A percentile compares a stretch with the other conserved stretches of the same genome.
phyloP scores from a whole-genome alignment of 2,329 filamentous ascomycete genomes.

The Claviceps paspali region DNA sequence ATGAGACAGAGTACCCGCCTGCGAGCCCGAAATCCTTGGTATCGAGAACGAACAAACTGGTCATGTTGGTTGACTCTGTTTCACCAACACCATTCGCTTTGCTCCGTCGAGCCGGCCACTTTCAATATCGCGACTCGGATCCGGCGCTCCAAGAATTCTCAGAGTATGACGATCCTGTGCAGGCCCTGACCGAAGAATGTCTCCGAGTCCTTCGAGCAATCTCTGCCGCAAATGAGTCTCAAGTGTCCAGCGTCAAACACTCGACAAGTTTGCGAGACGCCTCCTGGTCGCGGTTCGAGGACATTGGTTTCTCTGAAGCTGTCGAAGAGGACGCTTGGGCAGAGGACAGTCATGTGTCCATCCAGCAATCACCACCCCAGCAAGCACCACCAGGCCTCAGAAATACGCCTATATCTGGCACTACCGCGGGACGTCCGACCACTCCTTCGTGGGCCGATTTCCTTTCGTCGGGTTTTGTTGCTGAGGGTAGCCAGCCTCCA shows the following conservation, averaged over 20 bases:
- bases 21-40: conserved; percentile 62
- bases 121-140: conserved; percentile 87
- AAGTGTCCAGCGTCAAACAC: conserved; percentile 52
- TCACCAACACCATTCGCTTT: conserved; percentile 90
- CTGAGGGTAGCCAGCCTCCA: conserved; percentile 50
- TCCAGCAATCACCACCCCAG: no score
- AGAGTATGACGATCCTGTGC: conserved; percentile 75
- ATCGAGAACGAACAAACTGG: conserved; percentile 69
- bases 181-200: conserved; percentile 85
- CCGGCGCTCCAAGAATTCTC: conserved; percentile 71
- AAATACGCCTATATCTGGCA: conserved; percentile 52
- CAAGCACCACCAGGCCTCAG: conserved; percentile 38
- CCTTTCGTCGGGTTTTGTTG: conserved; percentile 79
- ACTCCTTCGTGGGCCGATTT: conserved; percentile 99
- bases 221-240: conserved; percentile 75
- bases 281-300: conserved; percentile 93
- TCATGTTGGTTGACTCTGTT: conserved; percentile 92
- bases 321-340: conserved; percentile 49
- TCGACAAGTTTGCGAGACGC: conserved; percentile 66
- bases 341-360: conserved; percentile 40
- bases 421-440: conserved; percentile 62
- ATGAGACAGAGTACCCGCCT: conserved; percentile 90
- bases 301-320: conserved; percentile 72
- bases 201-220: conserved; percentile 79
- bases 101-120: conserved; percentile 79